Percentiles rank a stretch among this genome's conserved stretches.
These are phyloP conservation scores for Boeremia lycopersici DNA, from an alignment of 2,329 filamentous ascomycete genomes.

Conservation along the genomic window DNA sequence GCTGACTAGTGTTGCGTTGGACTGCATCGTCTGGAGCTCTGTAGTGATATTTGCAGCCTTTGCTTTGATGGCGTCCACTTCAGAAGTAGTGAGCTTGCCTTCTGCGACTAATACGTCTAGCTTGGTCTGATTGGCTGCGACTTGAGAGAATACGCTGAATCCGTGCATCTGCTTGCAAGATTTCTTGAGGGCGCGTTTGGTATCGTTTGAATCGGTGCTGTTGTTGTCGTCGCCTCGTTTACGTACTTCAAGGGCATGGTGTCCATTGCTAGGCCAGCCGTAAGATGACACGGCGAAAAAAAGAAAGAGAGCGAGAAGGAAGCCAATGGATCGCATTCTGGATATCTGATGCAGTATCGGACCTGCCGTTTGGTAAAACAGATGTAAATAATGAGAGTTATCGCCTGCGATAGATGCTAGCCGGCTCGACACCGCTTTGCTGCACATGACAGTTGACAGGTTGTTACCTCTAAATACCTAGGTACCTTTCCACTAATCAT, in stretches of 20 bases:
- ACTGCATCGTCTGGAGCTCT: slow-evolving; percentile 27
- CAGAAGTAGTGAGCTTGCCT: slow-evolving; percentile 27
- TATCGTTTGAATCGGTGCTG: slow-evolving; percentile 8
- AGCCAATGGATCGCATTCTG: slow-evolving; percentile 25
- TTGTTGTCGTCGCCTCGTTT: slow-evolving; percentile 20
- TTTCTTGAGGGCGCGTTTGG: slow-evolving; percentile 22
- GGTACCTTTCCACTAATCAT: not conserved
- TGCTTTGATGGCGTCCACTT: slow-evolving; percentile 33
- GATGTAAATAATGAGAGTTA: not conserved
- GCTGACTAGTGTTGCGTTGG: slow-evolving; percentile 34
- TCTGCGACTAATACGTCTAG: slow-evolving; percentile 32
- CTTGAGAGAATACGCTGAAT: slow-evolving; percentile 28
- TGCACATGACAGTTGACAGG: not conserved
- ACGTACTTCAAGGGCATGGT: slow-evolving; percentile 27
- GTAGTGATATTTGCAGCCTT: slow-evolving; percentile 33
- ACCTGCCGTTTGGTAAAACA: slow-evolving; percentile 16
- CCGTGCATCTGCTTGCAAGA: slow-evolving; percentile 31
- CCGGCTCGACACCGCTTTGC: not conserved
- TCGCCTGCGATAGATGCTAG: slow-evolving; percentile 11
- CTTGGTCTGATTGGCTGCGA: slow-evolving; percentile 39
- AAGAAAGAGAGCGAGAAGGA: slow-evolving; percentile 26
- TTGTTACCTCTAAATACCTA: slow-evolving; percentile 1
- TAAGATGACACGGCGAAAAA: slow-evolving; percentile 26
- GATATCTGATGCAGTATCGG: slow-evolving; percentile 7
- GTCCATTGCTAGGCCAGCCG: slow-evolving; percentile 21